These are phyloP conservation scores for Prunus mira DNA, from an alignment of 306 rosid species.

Conservation along the genomic window DNA sequence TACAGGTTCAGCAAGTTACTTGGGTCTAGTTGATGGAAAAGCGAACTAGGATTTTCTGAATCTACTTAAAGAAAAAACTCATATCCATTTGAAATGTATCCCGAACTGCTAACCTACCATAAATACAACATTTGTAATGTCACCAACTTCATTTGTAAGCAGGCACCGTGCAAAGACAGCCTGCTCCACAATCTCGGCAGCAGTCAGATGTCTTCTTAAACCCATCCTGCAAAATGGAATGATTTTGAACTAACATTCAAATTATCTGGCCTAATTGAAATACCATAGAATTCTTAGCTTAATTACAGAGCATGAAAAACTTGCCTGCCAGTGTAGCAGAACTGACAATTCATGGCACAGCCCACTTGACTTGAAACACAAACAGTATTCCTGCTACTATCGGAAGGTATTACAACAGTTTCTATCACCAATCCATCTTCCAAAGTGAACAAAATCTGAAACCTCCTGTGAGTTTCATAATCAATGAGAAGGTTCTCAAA, in stretches of 20 bases:
- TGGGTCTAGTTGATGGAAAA: not conserved
- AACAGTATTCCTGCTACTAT: slow-evolving; percentile 78
- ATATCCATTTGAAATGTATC: not conserved
- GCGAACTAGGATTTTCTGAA: not conserved
- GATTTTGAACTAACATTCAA: slow-evolving; percentile 11
- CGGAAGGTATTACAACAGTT: slow-evolving; percentile 86
- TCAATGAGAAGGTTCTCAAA: slow-evolving; percentile 54
- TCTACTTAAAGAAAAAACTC: not conserved
- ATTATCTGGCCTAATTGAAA: not conserved
- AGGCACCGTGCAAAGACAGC: slow-evolving; percentile 75
- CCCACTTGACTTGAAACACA: slow-evolving; percentile 99
- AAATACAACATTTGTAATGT: slow-evolving; percentile 82
- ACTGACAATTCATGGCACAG: slow-evolving; percentile 93
- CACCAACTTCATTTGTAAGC: slow-evolving; percentile 79
- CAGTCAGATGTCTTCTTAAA: slow-evolving; percentile 71
- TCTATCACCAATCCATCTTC: slow-evolving; percentile 78
- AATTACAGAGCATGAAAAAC: slow-evolving; percentile 20
- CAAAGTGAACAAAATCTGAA: slow-evolving; percentile 86
- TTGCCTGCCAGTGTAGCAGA: slow-evolving; percentile 93
- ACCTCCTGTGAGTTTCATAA: slow-evolving; percentile 71
- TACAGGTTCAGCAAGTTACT: not conserved
- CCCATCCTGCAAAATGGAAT: slow-evolving; percentile 76
- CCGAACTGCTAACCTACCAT: slow-evolving; percentile 54
- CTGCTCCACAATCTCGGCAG: slow-evolving; percentile 95
- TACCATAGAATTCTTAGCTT: slow-evolving; percentile 5